Evolutionary conservation across 1,139 yeast genomes (phyloP).

Genomic region (Pichia sp.): DNA sequence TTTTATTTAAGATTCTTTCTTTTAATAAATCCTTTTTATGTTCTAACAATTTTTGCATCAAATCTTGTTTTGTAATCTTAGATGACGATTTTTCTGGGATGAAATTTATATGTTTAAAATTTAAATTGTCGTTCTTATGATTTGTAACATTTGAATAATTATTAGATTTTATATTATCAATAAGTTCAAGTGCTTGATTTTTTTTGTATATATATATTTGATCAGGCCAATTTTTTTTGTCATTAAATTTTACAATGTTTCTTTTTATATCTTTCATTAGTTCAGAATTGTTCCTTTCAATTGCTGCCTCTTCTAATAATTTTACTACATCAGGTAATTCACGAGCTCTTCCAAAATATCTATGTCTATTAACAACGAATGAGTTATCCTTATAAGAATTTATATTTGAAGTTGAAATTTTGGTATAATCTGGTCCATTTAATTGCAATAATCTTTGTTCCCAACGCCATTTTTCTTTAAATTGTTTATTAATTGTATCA

Average conservation of each 20-base stretch:
- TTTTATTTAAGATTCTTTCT: neutral
- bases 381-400: constrained; percentile 9
- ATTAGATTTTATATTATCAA: neutral
- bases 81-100: neutral
- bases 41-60: constrained; percentile 7
- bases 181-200: neutral
- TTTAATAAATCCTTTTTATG: constrained; percentile 2
- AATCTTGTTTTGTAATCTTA: neutral
- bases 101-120: neutral
- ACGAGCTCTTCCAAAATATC: constrained; percentile 80
- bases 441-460: constrained; percentile 63
- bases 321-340: constrained; percentile 73
- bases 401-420: neutral
- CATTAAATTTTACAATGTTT: neutral
- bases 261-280: neutral
- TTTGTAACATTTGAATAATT: neutral
- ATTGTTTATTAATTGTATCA: constrained; percentile 64
- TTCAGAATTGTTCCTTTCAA: constrained; percentile 20
- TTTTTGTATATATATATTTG: neutral
- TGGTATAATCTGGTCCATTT: constrained; percentile 55
- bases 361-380: constrained; percentile 43
- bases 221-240: constrained; percentile 4
- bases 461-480: constrained; percentile 70
- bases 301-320: constrained; percentile 36
- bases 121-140: too few relatives aligned